These are phyloP conservation scores for Starmerella scarabaei DNA, from an alignment of 805 yeast genomes.

Conservation along the genomic window DNA sequence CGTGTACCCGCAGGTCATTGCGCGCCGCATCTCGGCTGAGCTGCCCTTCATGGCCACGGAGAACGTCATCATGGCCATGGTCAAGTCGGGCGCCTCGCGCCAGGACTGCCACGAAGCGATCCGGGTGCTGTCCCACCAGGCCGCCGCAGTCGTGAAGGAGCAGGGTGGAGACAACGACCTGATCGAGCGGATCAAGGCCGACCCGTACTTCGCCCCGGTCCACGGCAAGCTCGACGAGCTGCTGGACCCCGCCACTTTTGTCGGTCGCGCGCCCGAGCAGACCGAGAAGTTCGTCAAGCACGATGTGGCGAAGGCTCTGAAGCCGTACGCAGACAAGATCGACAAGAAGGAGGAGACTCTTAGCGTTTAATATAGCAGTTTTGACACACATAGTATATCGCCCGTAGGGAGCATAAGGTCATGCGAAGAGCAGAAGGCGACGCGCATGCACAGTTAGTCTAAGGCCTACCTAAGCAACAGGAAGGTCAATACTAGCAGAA, in stretches of 20 bases:
- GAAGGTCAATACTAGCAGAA: too few relatives aligned
- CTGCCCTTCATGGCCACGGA: constrained; percentile 99
- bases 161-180: constrained; percentile 98
- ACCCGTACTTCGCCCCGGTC: constrained; percentile 76
- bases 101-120: constrained; percentile 97
- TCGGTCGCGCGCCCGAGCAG: constrained; percentile 97
- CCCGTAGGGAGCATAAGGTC: background rate
- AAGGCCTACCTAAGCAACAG: too few relatives aligned
- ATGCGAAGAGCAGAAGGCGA: background rate
- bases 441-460: too few relatives aligned
- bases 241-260: constrained; percentile 85
- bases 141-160: constrained; percentile 92
- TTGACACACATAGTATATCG: background rate
- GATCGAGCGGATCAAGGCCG: constrained; percentile 70
- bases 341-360: constrained; percentile 60
- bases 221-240: constrained; percentile 69
- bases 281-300: constrained; percentile 79
- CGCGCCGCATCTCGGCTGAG: constrained; percentile 86
- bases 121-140: constrained; percentile 93
- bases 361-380: constrained; percentile 58
- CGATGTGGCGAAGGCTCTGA: constrained; percentile 74
- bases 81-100: constrained; percentile 91
- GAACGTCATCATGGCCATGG: constrained; percentile 99
- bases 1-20: constrained; percentile 97
- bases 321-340: constrained; percentile 47